Evolutionary conservation across 495 filamentous ascomycete species (phyloP).

Genomic region (Penicillium dipodomyicola): DNA sequence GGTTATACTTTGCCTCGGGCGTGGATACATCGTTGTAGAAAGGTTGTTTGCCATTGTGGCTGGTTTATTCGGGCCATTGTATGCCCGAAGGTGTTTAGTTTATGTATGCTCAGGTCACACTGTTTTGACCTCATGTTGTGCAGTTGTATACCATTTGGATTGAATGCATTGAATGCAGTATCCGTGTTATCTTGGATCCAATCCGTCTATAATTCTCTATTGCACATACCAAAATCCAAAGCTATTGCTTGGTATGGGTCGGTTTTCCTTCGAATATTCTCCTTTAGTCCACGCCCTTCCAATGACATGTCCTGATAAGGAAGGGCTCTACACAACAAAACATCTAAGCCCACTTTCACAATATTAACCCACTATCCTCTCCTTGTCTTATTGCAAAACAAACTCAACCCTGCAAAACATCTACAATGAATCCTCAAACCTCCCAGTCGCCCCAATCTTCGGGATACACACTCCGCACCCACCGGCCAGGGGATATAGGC

Average conservation of each 20-base stretch:
- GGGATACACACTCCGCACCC: background rate
- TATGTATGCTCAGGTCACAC: background rate
- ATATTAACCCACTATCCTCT: background rate
- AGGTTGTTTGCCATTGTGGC: background rate
- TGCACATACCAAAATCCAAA: background rate
- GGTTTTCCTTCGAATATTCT: background rate
- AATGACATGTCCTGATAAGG: background rate
- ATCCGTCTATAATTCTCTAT: background rate
- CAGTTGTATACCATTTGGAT: slow-evolving; percentile 6
- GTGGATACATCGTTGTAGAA: slow-evolving; percentile 9
- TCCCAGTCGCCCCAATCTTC: background rate
- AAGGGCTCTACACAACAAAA: background rate
- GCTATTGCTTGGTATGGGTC: background rate
- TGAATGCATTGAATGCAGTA: too few relatives aligned
- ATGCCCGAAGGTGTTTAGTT: background rate
- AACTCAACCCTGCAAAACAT: background rate
- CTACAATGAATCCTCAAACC: background rate
- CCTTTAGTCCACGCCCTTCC: slow-evolving; percentile 2
- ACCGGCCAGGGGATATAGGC: slow-evolving; percentile 2
- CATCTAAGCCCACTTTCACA: background rate
- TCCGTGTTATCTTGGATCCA: background rate
- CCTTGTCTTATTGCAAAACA: background rate
- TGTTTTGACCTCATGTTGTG: slow-evolving; percentile 1
- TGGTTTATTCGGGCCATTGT: background rate
- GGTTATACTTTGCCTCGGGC: background rate